phyloP scores from a whole-genome alignment of 345 rosid species.

The Mercurialis annua region DNA sequence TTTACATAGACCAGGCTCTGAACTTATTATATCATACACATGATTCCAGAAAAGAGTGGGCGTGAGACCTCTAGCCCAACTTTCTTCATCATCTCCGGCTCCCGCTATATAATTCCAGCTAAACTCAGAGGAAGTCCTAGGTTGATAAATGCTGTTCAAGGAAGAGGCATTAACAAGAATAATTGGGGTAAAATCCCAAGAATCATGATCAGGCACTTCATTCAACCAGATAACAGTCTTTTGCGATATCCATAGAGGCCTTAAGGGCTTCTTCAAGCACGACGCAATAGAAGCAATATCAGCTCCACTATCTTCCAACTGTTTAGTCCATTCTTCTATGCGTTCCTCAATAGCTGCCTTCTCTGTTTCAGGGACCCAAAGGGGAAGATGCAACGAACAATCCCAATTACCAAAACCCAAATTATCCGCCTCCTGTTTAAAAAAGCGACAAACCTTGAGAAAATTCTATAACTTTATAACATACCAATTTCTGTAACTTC shows the following conservation, averaged over 20 bases:
- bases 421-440: slow-evolving; percentile 29
- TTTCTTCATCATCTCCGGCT: slow-evolving; percentile 98
- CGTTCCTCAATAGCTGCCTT: slow-evolving; percentile 59
- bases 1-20: slow-evolving; percentile 74
- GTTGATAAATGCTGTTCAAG: slow-evolving; percentile 39
- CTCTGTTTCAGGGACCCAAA: slow-evolving; percentile 83
- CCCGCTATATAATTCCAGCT: slow-evolving; percentile 96
- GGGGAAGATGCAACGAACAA: slow-evolving; percentile 85
- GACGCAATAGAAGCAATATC: slow-evolving; percentile 61
- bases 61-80: slow-evolving; percentile 90
- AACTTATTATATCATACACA: slow-evolving; percentile 58
- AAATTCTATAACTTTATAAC: background rate
- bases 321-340: slow-evolving; percentile 67
- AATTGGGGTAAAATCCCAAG: slow-evolving; percentile 89
- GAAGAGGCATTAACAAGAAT: slow-evolving; percentile 81
- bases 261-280: slow-evolving; percentile 66
- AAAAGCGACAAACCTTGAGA: background rate
- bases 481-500: background rate
- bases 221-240: slow-evolving; percentile 85
- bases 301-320: slow-evolving; percentile 77
- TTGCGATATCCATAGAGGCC: slow-evolving; percentile 88
- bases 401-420: slow-evolving; percentile 51
- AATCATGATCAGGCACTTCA: slow-evolving; percentile 80
- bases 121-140: slow-evolving; percentile 56
- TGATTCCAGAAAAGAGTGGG: slow-evolving; percentile 77